Percentiles rank a stretch among this genome's conserved stretches.
Conservation (phyloP, 257 asterid genomes). For the Euphrasia confusa region DNA sequence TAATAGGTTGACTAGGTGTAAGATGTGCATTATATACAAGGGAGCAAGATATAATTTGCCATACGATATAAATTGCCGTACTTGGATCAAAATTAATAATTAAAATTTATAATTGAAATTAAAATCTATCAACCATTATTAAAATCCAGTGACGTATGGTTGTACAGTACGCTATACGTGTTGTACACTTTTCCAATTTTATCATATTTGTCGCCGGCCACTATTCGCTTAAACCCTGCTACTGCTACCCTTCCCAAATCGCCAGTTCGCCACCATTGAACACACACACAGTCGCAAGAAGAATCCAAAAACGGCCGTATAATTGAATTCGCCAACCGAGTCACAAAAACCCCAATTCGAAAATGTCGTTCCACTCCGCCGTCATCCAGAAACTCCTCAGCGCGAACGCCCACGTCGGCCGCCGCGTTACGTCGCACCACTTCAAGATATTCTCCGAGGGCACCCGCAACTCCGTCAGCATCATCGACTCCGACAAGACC, state of each 20-base stretch:
- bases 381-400: slow-evolving; percentile 79
- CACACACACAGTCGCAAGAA: background rate
- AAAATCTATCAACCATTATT: too few relatives aligned
- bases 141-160: background rate
- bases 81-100: too few relatives aligned
- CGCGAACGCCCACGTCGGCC: slow-evolving; percentile 85
- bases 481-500: slow-evolving; percentile 82
- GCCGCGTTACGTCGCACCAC: slow-evolving; percentile 80
- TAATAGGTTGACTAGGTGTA: too few relatives aligned
- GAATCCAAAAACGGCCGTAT: slow-evolving; percentile 10
- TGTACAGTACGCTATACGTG: slow-evolving; percentile 4
- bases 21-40: too few relatives aligned
- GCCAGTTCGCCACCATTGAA: background rate
- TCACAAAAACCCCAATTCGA: slow-evolving; percentile 7
- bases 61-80: too few relatives aligned
- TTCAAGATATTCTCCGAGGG: slow-evolving; percentile 86
- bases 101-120: too few relatives aligned
- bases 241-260: slow-evolving; percentile 15
- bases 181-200: slow-evolving; percentile 12
- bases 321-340: slow-evolving; percentile 12
- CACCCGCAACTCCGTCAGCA: slow-evolving; percentile 59
- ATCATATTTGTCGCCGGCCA: background rate
- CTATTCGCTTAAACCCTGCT: slow-evolving; percentile 26
- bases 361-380: slow-evolving; percentile 78
- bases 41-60: too few relatives aligned